Evolutionary conservation across 441 rosid species (phyloP).

Genomic region (Capsella rubella): DNA sequence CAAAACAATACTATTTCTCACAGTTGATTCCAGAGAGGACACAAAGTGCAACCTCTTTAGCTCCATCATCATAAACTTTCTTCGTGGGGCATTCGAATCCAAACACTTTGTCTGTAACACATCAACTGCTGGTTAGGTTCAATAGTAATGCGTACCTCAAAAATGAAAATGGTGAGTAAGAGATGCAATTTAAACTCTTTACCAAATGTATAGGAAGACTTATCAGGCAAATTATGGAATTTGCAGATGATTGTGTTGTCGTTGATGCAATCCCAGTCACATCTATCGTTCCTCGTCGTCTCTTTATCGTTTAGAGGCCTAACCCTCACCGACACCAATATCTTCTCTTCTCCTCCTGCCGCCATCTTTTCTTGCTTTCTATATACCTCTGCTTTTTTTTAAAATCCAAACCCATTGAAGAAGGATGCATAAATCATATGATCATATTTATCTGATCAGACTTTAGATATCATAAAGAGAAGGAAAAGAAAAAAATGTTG

Average conservation of each 20-base stretch:
- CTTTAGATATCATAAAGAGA: neutral
- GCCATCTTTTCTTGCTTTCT: slow-evolving; percentile 29
- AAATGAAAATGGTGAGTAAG: neutral
- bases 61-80: slow-evolving; percentile 77
- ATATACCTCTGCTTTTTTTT: slow-evolving; percentile 3
- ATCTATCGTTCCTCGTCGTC: slow-evolving; percentile 58
- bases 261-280: slow-evolving; percentile 92
- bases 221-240: slow-evolving; percentile 60
- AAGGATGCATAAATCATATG: slow-evolving; percentile 9
- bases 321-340: slow-evolving; percentile 79
- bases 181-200: slow-evolving; percentile 37
- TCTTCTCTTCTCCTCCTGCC: slow-evolving; percentile 61
- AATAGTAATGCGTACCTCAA: neutral
- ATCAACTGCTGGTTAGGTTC: neutral
- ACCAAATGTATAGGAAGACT: slow-evolving; percentile 83
- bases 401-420: slow-evolving; percentile 2
- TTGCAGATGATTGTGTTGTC: slow-evolving; percentile 70
- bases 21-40: slow-evolving; percentile 86
- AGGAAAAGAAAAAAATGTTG: neutral
- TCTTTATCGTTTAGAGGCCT: slow-evolving; percentile 93
- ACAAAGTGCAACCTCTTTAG: slow-evolving; percentile 79
- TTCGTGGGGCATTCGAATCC: slow-evolving; percentile 62
- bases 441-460: neutral
- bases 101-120: slow-evolving; percentile 72
- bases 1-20: slow-evolving; percentile 45